Conservation (phyloP, 495 filamentous ascomycete genomes). For the Neurospora tetrasperma region DNA sequence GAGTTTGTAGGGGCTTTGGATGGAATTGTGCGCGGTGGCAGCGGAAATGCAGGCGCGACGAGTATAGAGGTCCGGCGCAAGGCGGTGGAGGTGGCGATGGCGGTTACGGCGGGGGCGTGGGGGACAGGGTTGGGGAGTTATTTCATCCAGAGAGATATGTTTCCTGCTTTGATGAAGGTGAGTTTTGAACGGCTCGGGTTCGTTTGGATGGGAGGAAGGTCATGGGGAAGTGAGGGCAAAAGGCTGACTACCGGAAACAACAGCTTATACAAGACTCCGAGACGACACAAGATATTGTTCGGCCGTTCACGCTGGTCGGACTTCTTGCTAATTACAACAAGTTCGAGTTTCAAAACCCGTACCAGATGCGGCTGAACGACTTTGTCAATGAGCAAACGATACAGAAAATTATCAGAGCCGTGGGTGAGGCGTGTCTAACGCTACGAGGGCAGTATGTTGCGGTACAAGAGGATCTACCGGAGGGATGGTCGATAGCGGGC, state of each 20-base stretch:
- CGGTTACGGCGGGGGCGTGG: constrained; percentile 84
- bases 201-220: neutral
- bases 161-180: constrained; percentile 92
- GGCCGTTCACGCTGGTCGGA: constrained; percentile 75
- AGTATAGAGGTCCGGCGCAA: constrained; percentile 56
- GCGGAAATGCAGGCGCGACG: neutral
- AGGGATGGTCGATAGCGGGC: constrained; percentile 75
- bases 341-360: constrained; percentile 97
- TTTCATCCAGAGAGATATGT: constrained; percentile 89
- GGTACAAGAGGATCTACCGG: constrained; percentile 85
- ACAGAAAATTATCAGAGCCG: constrained; percentile 63
- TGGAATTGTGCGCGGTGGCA: constrained; percentile 64
- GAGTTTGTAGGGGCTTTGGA: constrained; percentile 83
- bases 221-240: neutral
- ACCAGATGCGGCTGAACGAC: constrained; percentile 88
- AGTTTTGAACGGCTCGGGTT: neutral
- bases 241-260: constrained; percentile 1
- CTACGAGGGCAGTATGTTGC: constrained; percentile 69
- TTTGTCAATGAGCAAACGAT: constrained; percentile 91
- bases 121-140: constrained; percentile 90
- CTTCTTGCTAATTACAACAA: constrained; percentile 98
- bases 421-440: constrained; percentile 56
- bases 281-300: constrained; percentile 46
- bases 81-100: constrained; percentile 70
- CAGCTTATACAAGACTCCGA: constrained; percentile 83